phyloP scores from a whole-genome alignment of 179 eudicot species.

The Sideroxylon spinosum region DNA sequence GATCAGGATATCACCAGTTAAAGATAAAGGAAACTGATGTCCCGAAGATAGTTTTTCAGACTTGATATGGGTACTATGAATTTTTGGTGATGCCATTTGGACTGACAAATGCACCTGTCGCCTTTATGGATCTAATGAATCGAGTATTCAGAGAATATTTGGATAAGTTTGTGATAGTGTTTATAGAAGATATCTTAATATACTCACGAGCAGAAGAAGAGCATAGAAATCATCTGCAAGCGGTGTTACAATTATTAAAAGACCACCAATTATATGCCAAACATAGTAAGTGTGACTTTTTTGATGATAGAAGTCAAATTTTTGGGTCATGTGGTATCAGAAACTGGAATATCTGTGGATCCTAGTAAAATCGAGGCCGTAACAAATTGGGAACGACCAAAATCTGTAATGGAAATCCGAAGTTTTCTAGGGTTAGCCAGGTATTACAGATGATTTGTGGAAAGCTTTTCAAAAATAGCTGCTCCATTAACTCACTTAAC shows the following conservation, averaged over 20 bases:
- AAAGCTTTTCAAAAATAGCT: background rate
- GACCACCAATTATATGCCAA: no score
- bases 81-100: background rate
- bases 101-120: background rate
- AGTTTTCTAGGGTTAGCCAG: background rate
- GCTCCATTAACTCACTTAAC: background rate
- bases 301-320: background rate
- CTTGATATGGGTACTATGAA: background rate
- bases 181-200: background rate
- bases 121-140: background rate
- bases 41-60: background rate
- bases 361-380: background rate
- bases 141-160: background rate
- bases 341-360: background rate
- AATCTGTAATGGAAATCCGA: background rate
- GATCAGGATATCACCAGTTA: background rate
- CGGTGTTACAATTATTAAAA: no score
- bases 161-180: background rate
- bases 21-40: background rate
- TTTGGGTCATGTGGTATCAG: background rate
- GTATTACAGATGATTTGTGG: background rate
- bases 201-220: background rate
- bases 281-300: background rate
- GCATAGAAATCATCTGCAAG: background rate
- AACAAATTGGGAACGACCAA: background rate